Base-by-base conservation (phyloP, 768 basidiomycete species). In the Panellus pusillus region DNA sequence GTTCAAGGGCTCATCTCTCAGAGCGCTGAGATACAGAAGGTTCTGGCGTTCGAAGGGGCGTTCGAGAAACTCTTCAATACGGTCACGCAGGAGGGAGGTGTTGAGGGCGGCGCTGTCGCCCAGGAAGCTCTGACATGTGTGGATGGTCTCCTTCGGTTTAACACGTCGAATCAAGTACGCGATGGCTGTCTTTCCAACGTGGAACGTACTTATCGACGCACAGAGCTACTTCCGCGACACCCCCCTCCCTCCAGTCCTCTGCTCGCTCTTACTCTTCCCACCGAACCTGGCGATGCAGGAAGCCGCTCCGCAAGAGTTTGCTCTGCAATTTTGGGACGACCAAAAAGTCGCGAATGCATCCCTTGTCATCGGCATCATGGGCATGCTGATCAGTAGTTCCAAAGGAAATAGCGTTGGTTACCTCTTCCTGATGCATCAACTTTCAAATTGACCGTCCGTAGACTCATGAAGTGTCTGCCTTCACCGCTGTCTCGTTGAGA, bases 201-300 rank as follows among this genome's bases (percentile, higher is more conserved):
- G 46, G 24, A 29, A 17, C n/a, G 37, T 37, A 45, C 68, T 43
- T 54, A 37, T 47, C 20, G 40, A 24, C 37, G 20, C 38, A 36
- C 63, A 99, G 93, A 97, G 93, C 66, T 98, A 97, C 75, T 97
- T 99, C 74, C 87, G 91, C 44, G 94, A 95, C 73, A 91, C 93
- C 1, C 68, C 87, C 56, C 73, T 95, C 61, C 79, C 87, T 60
- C 70, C 87, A 54, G 63, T 87, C 50, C 63, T 94, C 54, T 81
- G 85, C 57, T 83, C 79, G 24, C 78, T 87, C 19, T 78, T 89
- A 40, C 84, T 83, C 42, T 93, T 86, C 68, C 89, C 87, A 28
- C 78, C 82, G 27, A 79, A 75, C 42, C 68, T 90, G 1, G 79
- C 80, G 29, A 68, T 80, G 20, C 77, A 80, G 50, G 79, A 82